A percentile compares a stretch with the other conserved stretches of the same genome.
phyloP scores from a whole-genome alignment of 2,329 filamentous ascomycete species.

The Incumbomyces delicatus region DNA sequence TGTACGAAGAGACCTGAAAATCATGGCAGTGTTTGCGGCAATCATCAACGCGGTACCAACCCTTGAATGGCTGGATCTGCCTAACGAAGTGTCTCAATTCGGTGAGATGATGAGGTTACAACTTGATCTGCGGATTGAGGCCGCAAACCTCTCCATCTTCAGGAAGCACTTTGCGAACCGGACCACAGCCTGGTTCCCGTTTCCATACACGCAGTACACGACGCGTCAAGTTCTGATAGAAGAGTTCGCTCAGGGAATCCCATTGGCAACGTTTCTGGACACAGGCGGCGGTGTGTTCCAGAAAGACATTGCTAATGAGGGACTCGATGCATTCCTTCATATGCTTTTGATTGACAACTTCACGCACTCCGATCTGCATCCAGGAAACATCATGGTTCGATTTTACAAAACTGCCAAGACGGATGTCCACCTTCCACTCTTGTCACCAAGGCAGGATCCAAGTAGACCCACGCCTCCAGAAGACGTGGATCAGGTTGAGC shows the following conservation, averaged over 20 bases:
- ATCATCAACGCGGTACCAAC: constrained; percentile 80
- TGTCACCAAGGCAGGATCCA: constrained; percentile 30
- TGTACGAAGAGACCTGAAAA: constrained; percentile 80
- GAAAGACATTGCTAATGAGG: constrained; percentile 87
- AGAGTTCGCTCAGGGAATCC: constrained; percentile 91
- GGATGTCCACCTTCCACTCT: constrained; percentile 47
- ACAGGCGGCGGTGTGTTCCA: constrained; percentile 90
- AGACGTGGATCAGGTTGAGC: constrained; percentile 70
- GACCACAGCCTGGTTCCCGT: constrained; percentile 93
- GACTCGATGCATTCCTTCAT: constrained; percentile 86
- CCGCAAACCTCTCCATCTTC: constrained; percentile 77
- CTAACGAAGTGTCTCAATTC: constrained; percentile 87
- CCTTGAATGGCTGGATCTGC: constrained; percentile 93
- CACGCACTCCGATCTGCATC: constrained; percentile 89
- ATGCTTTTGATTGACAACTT: constrained; percentile 98
- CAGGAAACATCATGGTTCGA: constrained; percentile 98
- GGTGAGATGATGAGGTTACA: constrained; percentile 99
- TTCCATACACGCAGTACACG: constrained; percentile 83
- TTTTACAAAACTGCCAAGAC: constrained; percentile 80
- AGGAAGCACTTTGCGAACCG: constrained; percentile 81
- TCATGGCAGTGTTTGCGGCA: constrained; percentile 86
- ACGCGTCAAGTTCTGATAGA: constrained; percentile 88
- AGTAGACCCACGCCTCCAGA: constrained; percentile 37
- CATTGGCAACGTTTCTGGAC: constrained; percentile 78
- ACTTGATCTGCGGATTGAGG: constrained; percentile 87